Base-by-base conservation (phyloP, 768 basidiomycete species). In the Tephrocybe sp. region DNA sequence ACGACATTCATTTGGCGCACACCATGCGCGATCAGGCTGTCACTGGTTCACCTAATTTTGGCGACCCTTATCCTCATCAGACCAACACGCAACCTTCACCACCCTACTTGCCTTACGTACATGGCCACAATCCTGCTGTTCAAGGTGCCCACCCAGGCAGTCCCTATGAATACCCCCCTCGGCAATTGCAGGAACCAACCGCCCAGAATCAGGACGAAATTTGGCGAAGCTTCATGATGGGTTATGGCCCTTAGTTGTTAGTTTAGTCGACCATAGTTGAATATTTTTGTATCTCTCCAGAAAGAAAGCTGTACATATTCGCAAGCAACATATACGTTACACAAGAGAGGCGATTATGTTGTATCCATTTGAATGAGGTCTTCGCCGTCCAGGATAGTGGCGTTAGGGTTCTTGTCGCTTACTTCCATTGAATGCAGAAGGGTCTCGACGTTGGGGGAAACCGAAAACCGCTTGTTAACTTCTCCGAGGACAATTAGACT, bases 381-480 rank as follows among this genome's bases (percentile, higher is more conserved):
- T 42, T 79, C 77, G 11, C 70, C 70, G 21, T 75, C 70, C 15
- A 71, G 58, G 5, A 57, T 47, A 19, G 57, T 31, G 18, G 58
- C 21, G 13, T 47, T 44, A 11, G 66, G 56, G 4, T 59, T 57
- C 23, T 61, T 62, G 44, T 84, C 81, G 15, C 74, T 73, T 19
- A 69, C 55, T 42, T 85, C 83, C 75, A 93, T 76, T 11, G 83
- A 81, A 6, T 71, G 61, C 8, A 97, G 70, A 21, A 97, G 72
- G 0, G 79, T 68, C 39, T 94, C 88, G 16, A 95, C 73, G 58
- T 97, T 82, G 0, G 94, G 94, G 0, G 91, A 87, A 29, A 86
- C 85, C 19, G 89, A 76, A 60, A 91, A 95, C 49, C 86, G 82
- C 64, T 86, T 86, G 70, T 86, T 85, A 41, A 95, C 79, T 62